Percentiles rank a stretch among this genome's conserved stretches.
phyloP scores from a whole-genome alignment of 2,329 filamentous ascomycete genomes.

The Stagonosporopsis cucurbitacearum region DNA sequence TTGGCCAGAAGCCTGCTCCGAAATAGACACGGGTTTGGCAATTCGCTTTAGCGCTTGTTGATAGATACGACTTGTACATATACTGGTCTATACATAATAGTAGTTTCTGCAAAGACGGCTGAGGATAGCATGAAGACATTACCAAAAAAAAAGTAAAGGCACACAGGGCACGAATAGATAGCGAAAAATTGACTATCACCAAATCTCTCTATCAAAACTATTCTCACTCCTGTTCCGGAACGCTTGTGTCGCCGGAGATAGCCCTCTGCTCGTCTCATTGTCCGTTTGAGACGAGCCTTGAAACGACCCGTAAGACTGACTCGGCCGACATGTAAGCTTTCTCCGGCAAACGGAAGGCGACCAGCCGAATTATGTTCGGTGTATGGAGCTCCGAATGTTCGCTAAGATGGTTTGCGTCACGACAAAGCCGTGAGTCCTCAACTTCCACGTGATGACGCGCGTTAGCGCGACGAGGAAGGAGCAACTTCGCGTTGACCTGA shows the following conservation, averaged over 20 bases:
- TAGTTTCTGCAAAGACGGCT: constrained; percentile 1
- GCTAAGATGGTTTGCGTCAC: background rate
- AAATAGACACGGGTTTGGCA: background rate
- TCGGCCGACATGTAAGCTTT: constrained; percentile 5
- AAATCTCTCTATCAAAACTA: background rate
- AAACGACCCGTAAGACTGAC: constrained; percentile 5
- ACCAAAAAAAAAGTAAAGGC: background rate
- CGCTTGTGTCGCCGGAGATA: background rate
- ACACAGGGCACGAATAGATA: constrained; percentile 2
- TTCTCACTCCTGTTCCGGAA: background rate
- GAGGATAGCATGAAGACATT: background rate
- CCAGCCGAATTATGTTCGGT: background rate
- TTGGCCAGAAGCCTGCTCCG: constrained; percentile 51
- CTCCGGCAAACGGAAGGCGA: background rate
- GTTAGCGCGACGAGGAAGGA: background rate
- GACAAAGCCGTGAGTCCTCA: background rate
- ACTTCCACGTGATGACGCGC: constrained; percentile 6
- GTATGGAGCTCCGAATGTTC: background rate
- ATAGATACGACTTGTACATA: constrained; percentile 10
- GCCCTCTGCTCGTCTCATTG: background rate
- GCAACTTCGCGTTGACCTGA: background rate
- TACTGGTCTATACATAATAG: constrained; percentile 18
- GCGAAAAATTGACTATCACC: constrained; percentile 1
- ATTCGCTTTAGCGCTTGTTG: constrained; percentile 9
- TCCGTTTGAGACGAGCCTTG: constrained; percentile 12